Base-by-base conservation (phyloP, 2,329 filamentous ascomycete species). In the Cadophora malorum region DNA sequence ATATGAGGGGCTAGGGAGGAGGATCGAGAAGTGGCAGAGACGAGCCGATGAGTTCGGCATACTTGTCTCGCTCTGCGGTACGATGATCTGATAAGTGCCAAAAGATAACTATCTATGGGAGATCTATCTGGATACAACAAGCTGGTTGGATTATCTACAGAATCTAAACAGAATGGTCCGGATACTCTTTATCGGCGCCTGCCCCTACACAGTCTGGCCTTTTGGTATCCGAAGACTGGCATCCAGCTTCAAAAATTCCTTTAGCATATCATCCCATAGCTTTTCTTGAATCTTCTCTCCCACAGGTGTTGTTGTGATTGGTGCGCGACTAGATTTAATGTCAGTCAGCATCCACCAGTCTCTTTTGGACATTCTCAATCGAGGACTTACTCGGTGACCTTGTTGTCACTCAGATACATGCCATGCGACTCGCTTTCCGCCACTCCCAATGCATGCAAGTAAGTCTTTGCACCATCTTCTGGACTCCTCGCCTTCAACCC, bases 381-480 rank as follows among this genome's bases (percentile, higher is more conserved):
- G 12, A 47, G 47, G n/a, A 60, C 65, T 67, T 33, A 67, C 25
- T 72, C 67, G 31, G 79, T 73, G 0, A 69, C 41, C 61, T 41
- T 14, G 45, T 63, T 67, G 35, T 69, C 68, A 53, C 65, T 69
- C 62, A 70, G 41, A 52, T 70, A 70, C 58, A 50, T 25, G n/a
- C 74, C 75, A 63, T 77, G 75, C 14, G 71, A 71, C 23, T 75
- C 70, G 31, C 41, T 67, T 63, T 16, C 72, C 72, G n/a, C 60
- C 6, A 67, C 60, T 4, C 50, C 60, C 31, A 64, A 49, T 1
- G 65, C 65, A 64, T 64, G 52, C 19, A 67, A 45, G 38, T 67
- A 67, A 23, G 60, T 64, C 59, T 63, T 67, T 19, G 65, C 59
- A 1, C 65, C 65, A 9, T 63, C 59, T 1, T 67, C 65, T 16